Evolutionary conservation across 169 alveolate genomes (phyloP), one percentile per base, ranked within the genome.

Genomic region (Plasmodium cynomolgi): DNA sequence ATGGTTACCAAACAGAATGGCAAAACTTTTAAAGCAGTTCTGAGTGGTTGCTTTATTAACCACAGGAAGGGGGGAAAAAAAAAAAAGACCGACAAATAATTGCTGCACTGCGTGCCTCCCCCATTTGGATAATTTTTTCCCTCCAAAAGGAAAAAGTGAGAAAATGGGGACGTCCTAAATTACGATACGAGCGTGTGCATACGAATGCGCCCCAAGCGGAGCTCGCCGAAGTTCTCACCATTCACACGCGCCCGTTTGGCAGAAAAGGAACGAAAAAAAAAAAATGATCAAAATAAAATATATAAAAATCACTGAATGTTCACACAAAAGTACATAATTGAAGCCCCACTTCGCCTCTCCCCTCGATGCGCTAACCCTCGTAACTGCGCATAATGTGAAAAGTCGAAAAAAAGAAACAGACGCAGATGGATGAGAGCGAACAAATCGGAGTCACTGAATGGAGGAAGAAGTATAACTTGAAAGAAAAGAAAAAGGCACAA

Each of bases 121-220:
- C 58, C 44, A 9, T 13, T 47, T 47, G 58, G 17, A 9, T 47
- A 47, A 47, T 47, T 47, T 47, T 47, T 47, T 47, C n/a, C 58
- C n/a, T 11, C 58, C n/a, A 13, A 47, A 11, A 13, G 1, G 56
- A 47, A 47, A 47, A 47, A 11, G 9, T 47, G 58, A 11, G n/a
- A 47, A 47, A 47, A 47, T 47, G 58, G 58, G 58, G n/a, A 47
- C 13, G 58, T 2, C 58, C 58, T 47, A 47, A 47, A 47, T 47
- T 47, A 47, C 58, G 0, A 37, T 1, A 47, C n/a, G 75, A 7
- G 17, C 33, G 75, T 62, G 75, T 62, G 75, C 75, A 62, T 62
- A 62, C 33, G 75, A 62, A 62, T 62, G 33, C 75, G 75, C 26
- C 75, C 75, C 75, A 23, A 62, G 33, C 75, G 75, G 75, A 62